A percentile compares a stretch with the other conserved stretches of the same genome.
Evolutionary conservation across 352 stramenopile genomes (phyloP).

Genomic region (Pythium brachiatum): DNA sequence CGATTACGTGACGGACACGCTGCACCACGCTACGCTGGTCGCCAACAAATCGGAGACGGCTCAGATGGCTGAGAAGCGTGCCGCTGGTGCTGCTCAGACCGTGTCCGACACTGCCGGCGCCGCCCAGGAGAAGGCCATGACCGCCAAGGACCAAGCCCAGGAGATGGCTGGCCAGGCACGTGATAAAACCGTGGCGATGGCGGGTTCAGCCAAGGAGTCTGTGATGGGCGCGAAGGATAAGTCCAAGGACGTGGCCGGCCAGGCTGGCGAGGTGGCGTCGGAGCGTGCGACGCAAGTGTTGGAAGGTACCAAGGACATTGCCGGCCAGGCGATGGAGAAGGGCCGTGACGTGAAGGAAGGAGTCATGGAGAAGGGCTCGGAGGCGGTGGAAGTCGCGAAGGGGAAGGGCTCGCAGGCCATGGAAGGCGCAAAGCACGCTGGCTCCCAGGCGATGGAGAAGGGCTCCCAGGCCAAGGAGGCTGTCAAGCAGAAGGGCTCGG

Average conservation of each 20-base stretch:
- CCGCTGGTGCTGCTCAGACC: constrained; percentile 7
- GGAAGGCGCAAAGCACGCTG: constrained; percentile 6
- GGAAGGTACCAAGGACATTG: constrained; percentile 22
- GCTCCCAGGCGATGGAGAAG: constrained; percentile 14
- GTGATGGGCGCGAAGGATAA: constrained; percentile 21
- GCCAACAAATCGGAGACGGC: constrained; percentile 45
- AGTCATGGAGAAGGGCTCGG: constrained; percentile 19
- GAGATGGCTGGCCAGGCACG: constrained; percentile 21
- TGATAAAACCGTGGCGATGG: constrained; percentile 28
- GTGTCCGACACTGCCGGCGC: constrained; percentile 20
- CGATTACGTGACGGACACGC: constrained; percentile 62
- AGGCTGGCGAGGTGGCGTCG: constrained; percentile 23
- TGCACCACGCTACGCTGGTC: constrained; percentile 54
- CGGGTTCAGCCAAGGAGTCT: constrained; percentile 30
- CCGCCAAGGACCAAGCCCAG: constrained; percentile 20
- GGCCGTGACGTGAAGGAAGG: constrained; percentile 20
- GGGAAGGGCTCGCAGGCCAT: constrained; percentile 5
- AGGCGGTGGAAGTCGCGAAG: constrained; percentile 14
- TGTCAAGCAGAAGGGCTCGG: constrained; percentile 13
- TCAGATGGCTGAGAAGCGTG: constrained; percentile 38
- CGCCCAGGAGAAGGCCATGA: constrained; percentile 23
- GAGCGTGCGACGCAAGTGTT: constrained; percentile 23
- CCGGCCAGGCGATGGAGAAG: constrained; percentile 23
- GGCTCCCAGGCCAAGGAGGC: not conserved
- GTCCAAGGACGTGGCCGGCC: constrained; percentile 25